A percentile compares a stretch with the other conserved stretches of the same genome.
phyloP scores from a whole-genome alignment of 768 basidiomycete species.

The Hypsizygus marmoreus region DNA sequence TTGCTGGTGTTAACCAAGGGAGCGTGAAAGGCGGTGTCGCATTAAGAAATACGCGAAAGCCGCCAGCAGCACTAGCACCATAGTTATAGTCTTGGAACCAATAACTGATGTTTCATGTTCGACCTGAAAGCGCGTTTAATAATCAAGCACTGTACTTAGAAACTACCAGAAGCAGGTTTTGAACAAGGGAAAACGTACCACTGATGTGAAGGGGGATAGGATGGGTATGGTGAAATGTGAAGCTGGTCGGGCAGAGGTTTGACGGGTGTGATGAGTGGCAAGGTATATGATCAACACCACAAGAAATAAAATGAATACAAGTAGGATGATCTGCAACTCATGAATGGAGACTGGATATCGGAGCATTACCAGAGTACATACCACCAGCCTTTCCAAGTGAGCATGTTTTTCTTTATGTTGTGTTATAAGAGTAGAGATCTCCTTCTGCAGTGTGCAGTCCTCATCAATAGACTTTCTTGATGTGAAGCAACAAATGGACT shows the following conservation, averaged over 20 bases:
- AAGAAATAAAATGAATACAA: conserved; percentile 35
- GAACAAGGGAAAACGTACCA: conserved; percentile 43
- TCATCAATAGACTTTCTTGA: background rate
- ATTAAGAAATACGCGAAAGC: conserved; percentile 43
- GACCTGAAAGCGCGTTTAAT: conserved; percentile 48
- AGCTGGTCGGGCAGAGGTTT: conserved; percentile 25
- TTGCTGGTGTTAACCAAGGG: too few species aligned
- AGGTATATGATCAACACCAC: conserved; percentile 38
- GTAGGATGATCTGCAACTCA: conserved; percentile 32
- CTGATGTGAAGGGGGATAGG: conserved; percentile 76
- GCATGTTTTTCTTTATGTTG: conserved; percentile 50
- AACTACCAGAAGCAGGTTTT: too few species aligned
- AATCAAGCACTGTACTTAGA: too few species aligned
- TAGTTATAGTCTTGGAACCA: conserved; percentile 45
- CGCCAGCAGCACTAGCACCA: conserved; percentile 41
- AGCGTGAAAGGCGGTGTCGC: too few species aligned
- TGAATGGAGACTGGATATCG: background rate
- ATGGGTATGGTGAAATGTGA: conserved; percentile 79
- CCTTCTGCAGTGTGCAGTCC: conserved; percentile 37
- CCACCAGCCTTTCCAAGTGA: conserved; percentile 54
- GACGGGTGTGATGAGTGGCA: conserved; percentile 28
- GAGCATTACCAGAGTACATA: conserved; percentile 27
- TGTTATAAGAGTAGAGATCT: conserved; percentile 36
- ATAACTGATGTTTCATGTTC: conserved; percentile 72
- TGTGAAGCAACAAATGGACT: conserved; percentile 19